Evolutionary conservation across 371 early-diverging fungal genomes (phyloP).

Genomic region (Zychaea mexicana): DNA sequence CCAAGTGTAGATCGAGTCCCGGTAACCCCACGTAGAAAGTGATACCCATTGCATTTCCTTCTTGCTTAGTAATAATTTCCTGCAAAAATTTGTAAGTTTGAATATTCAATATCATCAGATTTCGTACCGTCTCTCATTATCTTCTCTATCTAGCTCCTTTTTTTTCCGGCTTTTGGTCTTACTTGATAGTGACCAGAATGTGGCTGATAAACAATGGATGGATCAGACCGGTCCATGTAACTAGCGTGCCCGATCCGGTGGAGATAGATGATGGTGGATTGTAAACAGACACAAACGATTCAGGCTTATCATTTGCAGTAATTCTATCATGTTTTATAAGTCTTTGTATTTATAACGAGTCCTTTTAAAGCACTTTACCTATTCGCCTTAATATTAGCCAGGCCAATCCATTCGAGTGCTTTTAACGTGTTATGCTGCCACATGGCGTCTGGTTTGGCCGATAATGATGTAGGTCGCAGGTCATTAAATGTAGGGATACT

Average conservation of each 20-base stretch:
- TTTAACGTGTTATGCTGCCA: constrained; percentile 46
- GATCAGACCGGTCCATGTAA: constrained; percentile 42
- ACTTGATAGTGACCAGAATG: constrained; percentile 34
- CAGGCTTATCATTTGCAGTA: constrained; percentile 28
- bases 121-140: too few species aligned
- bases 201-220: constrained; percentile 32
- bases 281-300: constrained; percentile 61
- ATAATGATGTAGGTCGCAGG: constrained; percentile 22
- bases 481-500: constrained; percentile 33
- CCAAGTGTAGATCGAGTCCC: constrained; percentile 71
- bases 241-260: constrained; percentile 20
- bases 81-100: constrained; percentile 3
- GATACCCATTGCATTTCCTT: constrained; percentile 52
- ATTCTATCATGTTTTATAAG: constrained; percentile 13
- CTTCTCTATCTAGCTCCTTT: too few species aligned
- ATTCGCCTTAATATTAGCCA: constrained; percentile 53
- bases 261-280: constrained; percentile 33
- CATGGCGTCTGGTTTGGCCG: constrained; percentile 11
- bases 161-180: constrained; percentile 9
- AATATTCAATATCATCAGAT: too few species aligned
- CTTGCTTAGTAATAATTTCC: constrained; percentile 29
- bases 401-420: constrained; percentile 67
- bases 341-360: neutral
- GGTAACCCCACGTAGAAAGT: constrained; percentile 65
- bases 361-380: constrained; percentile 32